Evolutionary conservation across 2,329 filamentous ascomycete genomes (phyloP).

Genomic region (Beauveria sp.): DNA sequence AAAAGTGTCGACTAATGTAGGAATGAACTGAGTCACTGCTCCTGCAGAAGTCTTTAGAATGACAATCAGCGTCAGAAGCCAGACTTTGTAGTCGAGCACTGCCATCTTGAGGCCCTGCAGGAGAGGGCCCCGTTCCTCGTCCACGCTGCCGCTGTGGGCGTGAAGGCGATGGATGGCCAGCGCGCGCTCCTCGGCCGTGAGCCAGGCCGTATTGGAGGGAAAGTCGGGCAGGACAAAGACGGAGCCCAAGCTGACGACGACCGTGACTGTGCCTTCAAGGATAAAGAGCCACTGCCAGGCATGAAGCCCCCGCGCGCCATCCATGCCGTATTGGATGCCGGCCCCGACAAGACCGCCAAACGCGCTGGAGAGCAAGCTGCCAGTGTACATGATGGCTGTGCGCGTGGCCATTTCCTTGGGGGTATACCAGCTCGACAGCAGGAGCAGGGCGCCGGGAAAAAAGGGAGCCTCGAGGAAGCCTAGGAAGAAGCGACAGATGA

Average conservation of each 20-base stretch:
- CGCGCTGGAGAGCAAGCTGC: conserved; percentile 45
- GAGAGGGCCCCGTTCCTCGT: conserved; percentile 33
- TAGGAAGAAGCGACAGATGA: conserved; percentile 40
- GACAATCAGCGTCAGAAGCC: conserved; percentile 43
- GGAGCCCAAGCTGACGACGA: conserved; percentile 28
- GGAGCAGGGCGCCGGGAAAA: conserved; percentile 40
- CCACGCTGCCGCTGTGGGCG: conserved; percentile 37
- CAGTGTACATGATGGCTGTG: conserved; percentile 50
- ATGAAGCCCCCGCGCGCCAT: conserved; percentile 34
- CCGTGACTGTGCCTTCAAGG: conserved; percentile 37
- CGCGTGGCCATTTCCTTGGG: conserved; percentile 45
- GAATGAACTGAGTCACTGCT: conserved; percentile 62
- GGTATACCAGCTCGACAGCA: conserved; percentile 40
- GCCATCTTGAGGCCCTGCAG: conserved; percentile 47
- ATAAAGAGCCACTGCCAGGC: conserved; percentile 61
- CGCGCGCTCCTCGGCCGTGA: conserved; percentile 40
- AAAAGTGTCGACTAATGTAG: conserved; percentile 61
- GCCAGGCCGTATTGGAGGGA: conserved; percentile 44
- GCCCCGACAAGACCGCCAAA: conserved; percentile 45
- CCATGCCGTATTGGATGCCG: conserved; percentile 36
- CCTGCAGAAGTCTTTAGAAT: conserved; percentile 48
- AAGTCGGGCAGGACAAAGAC: conserved; percentile 42
- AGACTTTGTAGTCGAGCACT: conserved; percentile 52
- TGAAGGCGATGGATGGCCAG: conserved; percentile 45
- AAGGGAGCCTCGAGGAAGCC: conserved; percentile 40